phyloP scores from a whole-genome alignment of 305 asterid genomes.

The Withania somnifera region DNA sequence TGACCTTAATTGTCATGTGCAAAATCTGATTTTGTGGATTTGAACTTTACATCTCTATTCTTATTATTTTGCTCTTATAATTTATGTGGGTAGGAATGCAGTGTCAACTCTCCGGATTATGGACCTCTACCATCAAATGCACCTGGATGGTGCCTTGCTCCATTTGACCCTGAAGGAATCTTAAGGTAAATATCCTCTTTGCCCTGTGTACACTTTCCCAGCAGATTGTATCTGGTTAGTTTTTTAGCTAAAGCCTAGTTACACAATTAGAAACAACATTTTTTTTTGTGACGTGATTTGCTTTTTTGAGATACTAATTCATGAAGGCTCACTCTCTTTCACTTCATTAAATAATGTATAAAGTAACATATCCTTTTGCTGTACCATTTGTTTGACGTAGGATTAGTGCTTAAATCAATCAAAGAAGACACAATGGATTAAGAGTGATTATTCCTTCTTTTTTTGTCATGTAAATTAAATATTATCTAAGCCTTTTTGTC shows the following conservation, averaged over 20 bases:
- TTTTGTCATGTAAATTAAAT: background rate
- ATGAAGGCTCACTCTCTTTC: background rate
- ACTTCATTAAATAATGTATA: background rate
- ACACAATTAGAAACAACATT: background rate
- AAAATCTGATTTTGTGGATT: conserved; percentile 4
- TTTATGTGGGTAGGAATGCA: conserved; percentile 53
- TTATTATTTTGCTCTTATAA: background rate
- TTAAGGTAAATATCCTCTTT: conserved; percentile 39
- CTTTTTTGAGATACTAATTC: background rate
- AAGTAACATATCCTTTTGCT: background rate
- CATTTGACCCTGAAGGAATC: conserved; percentile 91
- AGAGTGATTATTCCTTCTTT: background rate
- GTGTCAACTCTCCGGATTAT: conserved; percentile 75
- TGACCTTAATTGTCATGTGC: background rate
- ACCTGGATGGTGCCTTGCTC: conserved; percentile 89
- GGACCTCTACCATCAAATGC: conserved; percentile 72
- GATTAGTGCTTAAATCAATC: background rate
- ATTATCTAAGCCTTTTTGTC: background rate
- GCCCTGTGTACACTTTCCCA: background rate
- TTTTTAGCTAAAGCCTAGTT: background rate
- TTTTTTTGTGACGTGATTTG: background rate
- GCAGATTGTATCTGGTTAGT: background rate
- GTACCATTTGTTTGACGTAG: background rate
- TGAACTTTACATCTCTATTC: background rate
- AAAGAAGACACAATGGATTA: background rate